A percentile compares a stretch with the other conserved stretches of the same genome.
These are phyloP conservation scores for Colletotrichum endophyticum DNA, from an alignment of 2,329 filamentous ascomycete genomes.

Conservation along the genomic window DNA sequence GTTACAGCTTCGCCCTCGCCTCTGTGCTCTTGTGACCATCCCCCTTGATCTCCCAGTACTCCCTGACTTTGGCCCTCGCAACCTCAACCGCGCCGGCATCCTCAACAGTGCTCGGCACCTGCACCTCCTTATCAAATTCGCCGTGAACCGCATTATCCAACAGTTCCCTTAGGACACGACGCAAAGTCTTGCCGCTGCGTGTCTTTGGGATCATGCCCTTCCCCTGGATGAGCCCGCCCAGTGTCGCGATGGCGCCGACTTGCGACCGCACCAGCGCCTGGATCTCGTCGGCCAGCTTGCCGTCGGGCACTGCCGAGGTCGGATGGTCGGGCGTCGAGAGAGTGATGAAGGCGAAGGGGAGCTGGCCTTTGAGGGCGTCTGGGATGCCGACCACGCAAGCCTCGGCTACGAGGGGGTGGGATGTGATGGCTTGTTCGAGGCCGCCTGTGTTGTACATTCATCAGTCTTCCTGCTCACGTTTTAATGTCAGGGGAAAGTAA, in stretches of 20 bases:
- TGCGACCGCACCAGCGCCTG: slow-evolving; percentile 76
- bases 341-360: slow-evolving; percentile 88
- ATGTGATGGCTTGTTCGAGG: slow-evolving; percentile 90
- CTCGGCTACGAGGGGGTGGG: slow-evolving; percentile 80
- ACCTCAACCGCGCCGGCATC: slow-evolving; percentile 77
- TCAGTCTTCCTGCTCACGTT: not conserved
- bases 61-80: slow-evolving; percentile 71
- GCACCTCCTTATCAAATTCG: slow-evolving; percentile 74
- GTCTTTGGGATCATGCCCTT: slow-evolving; percentile 91
- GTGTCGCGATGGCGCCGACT: slow-evolving; percentile 84
- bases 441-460: slow-evolving; percentile 58
- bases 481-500: not conserved
- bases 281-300: slow-evolving; percentile 61
- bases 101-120: slow-evolving; percentile 84
- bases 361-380: slow-evolving; percentile 84
- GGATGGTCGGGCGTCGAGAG: slow-evolving; percentile 52
- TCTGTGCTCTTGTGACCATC: slow-evolving; percentile 48
- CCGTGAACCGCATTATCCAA: slow-evolving; percentile 81
- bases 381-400: slow-evolving; percentile 87
- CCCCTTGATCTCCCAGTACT: slow-evolving; percentile 72
- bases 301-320: slow-evolving; percentile 53
- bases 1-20: slow-evolving; percentile 54
- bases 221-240: slow-evolving; percentile 86
- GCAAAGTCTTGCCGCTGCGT: slow-evolving; percentile 86
- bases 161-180: slow-evolving; percentile 81